Evolutionary conservation across 176 grass and related monocot genomes (phyloP).

Genomic region (bread wheat (Triticum aestivum)): DNA sequence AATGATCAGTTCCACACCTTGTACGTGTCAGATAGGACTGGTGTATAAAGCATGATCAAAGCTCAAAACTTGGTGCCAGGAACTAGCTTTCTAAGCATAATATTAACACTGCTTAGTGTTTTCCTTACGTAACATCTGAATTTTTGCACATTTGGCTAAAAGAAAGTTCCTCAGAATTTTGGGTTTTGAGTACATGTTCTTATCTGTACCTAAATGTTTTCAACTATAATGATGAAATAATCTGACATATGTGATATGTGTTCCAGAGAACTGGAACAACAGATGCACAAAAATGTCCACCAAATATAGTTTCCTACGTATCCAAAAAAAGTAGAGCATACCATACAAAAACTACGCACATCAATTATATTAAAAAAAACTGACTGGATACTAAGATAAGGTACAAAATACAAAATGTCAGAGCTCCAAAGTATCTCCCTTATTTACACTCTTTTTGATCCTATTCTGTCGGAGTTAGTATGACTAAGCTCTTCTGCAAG

Average conservation of each 20-base stretch:
- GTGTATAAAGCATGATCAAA: too few species aligned
- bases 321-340: neutral
- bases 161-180: too few species aligned
- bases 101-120: too few species aligned
- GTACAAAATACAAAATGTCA: slow-evolving; percentile 16
- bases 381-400: neutral
- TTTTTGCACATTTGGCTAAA: too few species aligned
- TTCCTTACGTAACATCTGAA: too few species aligned
- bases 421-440: slow-evolving; percentile 10
- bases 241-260: neutral
- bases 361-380: neutral
- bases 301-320: neutral
- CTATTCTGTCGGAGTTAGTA: neutral
- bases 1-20: too few species aligned
- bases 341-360: slow-evolving; percentile 17
- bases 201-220: neutral
- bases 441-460: neutral
- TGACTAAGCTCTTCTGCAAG: neutral
- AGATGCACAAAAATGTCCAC: neutral
- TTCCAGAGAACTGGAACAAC: slow-evolving; percentile 8
- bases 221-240: neutral
- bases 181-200: too few species aligned
- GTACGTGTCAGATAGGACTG: too few species aligned
- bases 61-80: too few species aligned
- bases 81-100: too few species aligned